Base-by-base conservation (phyloP, 2,329 filamentous ascomycete species). In the Trichophyton schoenleinii region DNA sequence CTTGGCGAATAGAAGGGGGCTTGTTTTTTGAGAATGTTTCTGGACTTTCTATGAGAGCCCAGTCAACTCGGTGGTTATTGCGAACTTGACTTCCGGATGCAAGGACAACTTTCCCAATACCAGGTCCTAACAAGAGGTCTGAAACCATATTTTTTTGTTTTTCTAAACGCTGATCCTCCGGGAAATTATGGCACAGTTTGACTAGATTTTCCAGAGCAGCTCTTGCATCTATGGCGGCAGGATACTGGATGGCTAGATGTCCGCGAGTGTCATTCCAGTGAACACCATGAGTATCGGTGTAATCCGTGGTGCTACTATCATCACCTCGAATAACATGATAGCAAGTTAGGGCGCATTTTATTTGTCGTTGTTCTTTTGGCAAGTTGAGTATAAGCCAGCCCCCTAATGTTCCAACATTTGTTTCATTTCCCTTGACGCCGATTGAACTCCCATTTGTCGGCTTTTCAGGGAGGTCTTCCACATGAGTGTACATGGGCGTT, bases 381-480 rank as follows among this genome's bases (percentile, higher is more conserved):
- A 62, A 49, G 44, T 60, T 60, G 9, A 62, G 46, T 34, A 31
- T 20, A 3, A 57, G 13, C 61, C 61, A 62, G n/a, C 61, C 61
- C 7, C 61, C 61, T 9, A 62, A 38, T 22, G 61, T 57, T 11
- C 61, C 61, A 3, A 52, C 61, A 1, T 31, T 42, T 8, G 8
- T 20, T 4, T 28, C 42, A 4, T 18, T 28, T 46, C 57, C 58
- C 22, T 25, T 28, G 36, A 60, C 15, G 18, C 61, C 38, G 34
- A 60, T 60, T 11, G 57, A 62, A n/a, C 57, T 41, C 3, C 61
- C 61, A 52, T 62, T 60, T n/a, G 22, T 8, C 7, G 61, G 61
- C 9, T 13, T 46, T 49, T 31, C 15, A 2, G 49, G 49, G 11
- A 53, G 49, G 2, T 48, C n/a, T 18, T 31, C 28, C 28, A 31